Evolutionary conservation across 73 alveolate species (phyloP), one percentile per base, ranked within the genome.

Genomic region (Paramecium primaurelia): DNA sequence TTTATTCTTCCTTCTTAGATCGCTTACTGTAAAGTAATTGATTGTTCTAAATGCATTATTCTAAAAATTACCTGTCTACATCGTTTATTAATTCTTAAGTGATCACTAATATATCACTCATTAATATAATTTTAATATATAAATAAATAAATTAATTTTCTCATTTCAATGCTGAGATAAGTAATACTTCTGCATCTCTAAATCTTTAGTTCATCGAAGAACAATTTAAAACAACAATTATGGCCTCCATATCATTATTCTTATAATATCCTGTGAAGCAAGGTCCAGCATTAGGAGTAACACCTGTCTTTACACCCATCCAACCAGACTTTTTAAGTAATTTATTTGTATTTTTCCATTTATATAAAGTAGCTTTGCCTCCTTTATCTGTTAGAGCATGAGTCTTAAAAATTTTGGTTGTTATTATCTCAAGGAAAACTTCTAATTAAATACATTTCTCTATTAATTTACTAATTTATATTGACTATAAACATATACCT

Each of bases 291-390:
- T 95, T 95, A 8, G 98, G 97, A 22, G 99, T 97, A 9, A 95
- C 96, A 9, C 99, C 99, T n/a, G 99, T 97, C 91, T 97, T 97
- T 20, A 97, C 73, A 8, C 99, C 99, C 89, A 93, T 93, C 92
- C 94, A 95, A 1, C 99, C 99, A 14, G 59, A 59, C 73, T 97
- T 96, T 25, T 97, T 96, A 7, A 97, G 92, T 26, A 97, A 92
- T 71, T 96, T 94, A 45, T 97, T 97, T 14, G 98, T 97, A 88
- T 95, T 97, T 32, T 94, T 95, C 98, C 99, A 97, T 49, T 86
- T 92, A 77, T 92, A 73, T 7, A 26, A 80, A 28, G 86, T 83
- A 14, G 86, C 18, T 86, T 95, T 94, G 11, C 26, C 16, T 34
- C 92, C 93, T 16, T 73, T 58, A 25, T 92, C 86, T 32, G 88